Evolutionary conservation across 495 filamentous ascomycete species (phyloP), one percentile per base, ranked within the genome.

Genomic region (Tetracladium setigerum): DNA sequence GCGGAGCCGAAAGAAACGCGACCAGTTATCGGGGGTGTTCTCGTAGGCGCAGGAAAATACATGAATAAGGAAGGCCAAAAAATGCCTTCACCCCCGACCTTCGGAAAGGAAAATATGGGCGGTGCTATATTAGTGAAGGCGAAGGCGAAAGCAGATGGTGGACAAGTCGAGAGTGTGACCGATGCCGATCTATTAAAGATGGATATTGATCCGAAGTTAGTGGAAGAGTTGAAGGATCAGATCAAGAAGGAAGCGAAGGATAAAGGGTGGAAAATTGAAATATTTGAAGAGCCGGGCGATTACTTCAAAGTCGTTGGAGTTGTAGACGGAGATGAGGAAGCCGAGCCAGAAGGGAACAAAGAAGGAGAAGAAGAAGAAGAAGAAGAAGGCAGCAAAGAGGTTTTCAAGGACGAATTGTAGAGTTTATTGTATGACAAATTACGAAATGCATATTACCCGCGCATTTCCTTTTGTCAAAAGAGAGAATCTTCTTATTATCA

Each of bases 121-220:
- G 47, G 51, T 10, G 35, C 62, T 2, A 52, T 67, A 13, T 60
- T 72, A 47, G 55, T 71, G 61, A 59, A 52, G 31, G 69, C 64
- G 16, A 64, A 62, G 38, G 64, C 63, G 47, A 73, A 70, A 31
- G 67, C 66, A 30, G 70, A 79, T 34, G 78, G 78, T n/a, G 78
- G 53, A 7, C 13, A 53, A 24, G 50, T 59, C 1, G 75, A 32
- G 66, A 76, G 55, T 57, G 80, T 33, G 54, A 73, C 22, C 61
- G 72, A 76, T 33, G 76, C 84, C 33, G 78, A 84, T 31, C 58
- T 95, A 39, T 75, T 78, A 57, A 79, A 83, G 54, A 65, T 86
- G 49, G 77, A 83, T 16, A 65, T 95, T n/a, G 78, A 84, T 50
- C 75, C 77, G 7, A 72, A 83, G 44, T 70, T 76, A 46, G 64